These are phyloP conservation scores for Clavispora asparagi DNA, from an alignment of 805 yeast genomes.

Conservation along the genomic window DNA sequence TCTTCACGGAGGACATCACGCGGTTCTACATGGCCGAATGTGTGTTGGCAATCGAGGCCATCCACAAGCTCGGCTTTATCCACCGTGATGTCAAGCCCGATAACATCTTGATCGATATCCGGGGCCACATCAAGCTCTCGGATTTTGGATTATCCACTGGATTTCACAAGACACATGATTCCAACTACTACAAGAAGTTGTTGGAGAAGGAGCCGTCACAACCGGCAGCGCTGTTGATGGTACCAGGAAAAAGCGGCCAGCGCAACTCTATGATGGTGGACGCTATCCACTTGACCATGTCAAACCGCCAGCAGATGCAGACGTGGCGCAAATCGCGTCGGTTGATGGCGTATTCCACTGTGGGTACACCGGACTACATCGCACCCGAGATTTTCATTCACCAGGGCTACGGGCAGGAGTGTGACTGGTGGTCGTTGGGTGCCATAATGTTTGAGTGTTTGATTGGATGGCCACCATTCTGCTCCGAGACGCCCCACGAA, in stretches of 20 bases:
- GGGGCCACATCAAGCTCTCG: constrained; percentile 62
- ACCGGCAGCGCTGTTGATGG: constrained; percentile 14
- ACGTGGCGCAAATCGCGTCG: constrained; percentile 93
- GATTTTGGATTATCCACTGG: constrained; percentile 87
- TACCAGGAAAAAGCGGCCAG: constrained; percentile 13
- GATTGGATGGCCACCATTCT: constrained; percentile 97
- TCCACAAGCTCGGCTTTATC: constrained; percentile 88
- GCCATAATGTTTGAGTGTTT: constrained; percentile 96
- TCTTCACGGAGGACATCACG: constrained; percentile 88
- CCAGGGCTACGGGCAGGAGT: constrained; percentile 94
- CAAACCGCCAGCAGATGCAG: constrained; percentile 90
- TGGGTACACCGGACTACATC: constrained; percentile 93
- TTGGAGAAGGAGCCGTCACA: constrained; percentile 61
- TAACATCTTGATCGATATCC: constrained; percentile 80
- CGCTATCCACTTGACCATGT: constrained; percentile 91
- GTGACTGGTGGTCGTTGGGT: constrained; percentile 98
- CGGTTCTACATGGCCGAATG: constrained; percentile 95
- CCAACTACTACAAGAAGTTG: constrained; percentile 76
- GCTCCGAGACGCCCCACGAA: constrained; percentile 91
- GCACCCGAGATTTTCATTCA: constrained; percentile 92
- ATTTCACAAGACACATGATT: constrained; percentile 89
- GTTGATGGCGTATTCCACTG: constrained; percentile 92
- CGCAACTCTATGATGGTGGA: constrained; percentile 86
- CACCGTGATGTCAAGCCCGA: constrained; percentile 98
- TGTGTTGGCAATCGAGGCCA: constrained; percentile 90